A percentile compares a stretch with the other conserved stretches of the same genome.
Evolutionary conservation across 2,329 filamentous ascomycete genomes (phyloP).

Genomic region (Hypoxylon sp.): DNA sequence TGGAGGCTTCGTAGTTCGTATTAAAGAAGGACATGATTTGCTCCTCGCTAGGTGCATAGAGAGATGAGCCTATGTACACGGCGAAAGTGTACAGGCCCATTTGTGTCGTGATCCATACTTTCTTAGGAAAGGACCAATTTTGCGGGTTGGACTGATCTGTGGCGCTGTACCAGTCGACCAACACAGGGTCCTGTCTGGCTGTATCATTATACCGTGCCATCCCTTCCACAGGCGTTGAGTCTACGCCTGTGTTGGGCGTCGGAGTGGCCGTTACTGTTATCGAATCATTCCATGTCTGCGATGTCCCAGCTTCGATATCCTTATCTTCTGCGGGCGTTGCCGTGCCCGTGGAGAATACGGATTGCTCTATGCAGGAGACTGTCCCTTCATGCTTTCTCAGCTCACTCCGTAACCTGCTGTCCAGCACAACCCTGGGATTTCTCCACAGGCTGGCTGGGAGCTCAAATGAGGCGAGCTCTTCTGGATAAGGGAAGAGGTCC

Average conservation of each 20-base stretch:
- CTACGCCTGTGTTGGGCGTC: neutral
- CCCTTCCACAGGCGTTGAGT: neutral
- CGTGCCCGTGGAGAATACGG: slow-evolving; percentile 21
- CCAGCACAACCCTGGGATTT: slow-evolving; percentile 11
- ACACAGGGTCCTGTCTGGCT: slow-evolving; percentile 4
- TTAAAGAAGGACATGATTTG: slow-evolving; percentile 59
- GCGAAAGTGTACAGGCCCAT: slow-evolving; percentile 64
- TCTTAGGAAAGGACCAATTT: slow-evolving; percentile 61
- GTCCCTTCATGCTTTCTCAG: slow-evolving; percentile 18
- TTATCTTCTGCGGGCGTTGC: slow-evolving; percentile 26
- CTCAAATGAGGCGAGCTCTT: slow-evolving; percentile 37
- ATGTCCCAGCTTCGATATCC: slow-evolving; percentile 32
- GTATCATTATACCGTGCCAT: neutral
- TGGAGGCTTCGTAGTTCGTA: slow-evolving; percentile 60
- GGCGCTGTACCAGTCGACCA: slow-evolving; percentile 45
- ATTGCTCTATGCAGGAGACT: slow-evolving; percentile 12
- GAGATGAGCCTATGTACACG: slow-evolving; percentile 65
- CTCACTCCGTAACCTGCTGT: slow-evolving; percentile 16
- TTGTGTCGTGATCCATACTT: slow-evolving; percentile 59
- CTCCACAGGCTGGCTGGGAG: slow-evolving; percentile 22
- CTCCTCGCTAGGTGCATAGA: slow-evolving; percentile 62
- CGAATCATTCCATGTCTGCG: slow-evolving; percentile 20
- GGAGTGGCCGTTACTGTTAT: neutral
- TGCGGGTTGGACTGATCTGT: slow-evolving; percentile 57
- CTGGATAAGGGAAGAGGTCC: slow-evolving; percentile 37